Conservation (phyloP, 441 rosid species). For the Biscutella laevigata region DNA sequence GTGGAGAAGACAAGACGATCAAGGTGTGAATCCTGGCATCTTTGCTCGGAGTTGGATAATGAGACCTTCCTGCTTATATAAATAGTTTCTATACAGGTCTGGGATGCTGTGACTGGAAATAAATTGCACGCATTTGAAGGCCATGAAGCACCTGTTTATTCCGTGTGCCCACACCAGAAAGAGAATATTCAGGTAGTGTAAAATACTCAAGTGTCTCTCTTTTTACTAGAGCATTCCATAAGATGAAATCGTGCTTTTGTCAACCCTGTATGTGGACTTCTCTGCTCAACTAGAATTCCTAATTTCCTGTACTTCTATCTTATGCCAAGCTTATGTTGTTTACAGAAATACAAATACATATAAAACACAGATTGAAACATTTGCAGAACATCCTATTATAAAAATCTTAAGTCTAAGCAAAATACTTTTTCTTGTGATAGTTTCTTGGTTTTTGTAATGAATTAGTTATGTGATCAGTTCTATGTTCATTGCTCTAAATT, state of each 20-base stretch:
- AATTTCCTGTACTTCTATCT: not conserved
- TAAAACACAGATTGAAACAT: not conserved
- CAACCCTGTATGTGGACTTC: not conserved
- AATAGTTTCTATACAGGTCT: conserved; percentile 33
- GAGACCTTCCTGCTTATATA: conserved; percentile 4
- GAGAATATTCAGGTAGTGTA: conserved; percentile 46
- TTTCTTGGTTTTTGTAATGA: not conserved
- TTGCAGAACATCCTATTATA: conserved; percentile 3
- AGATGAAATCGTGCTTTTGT: not conserved
- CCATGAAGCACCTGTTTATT: too few species aligned
- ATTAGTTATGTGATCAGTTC: not conserved
- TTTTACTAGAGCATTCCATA: not conserved
- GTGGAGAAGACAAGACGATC: conserved; percentile 55
- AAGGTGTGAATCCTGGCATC: conserved; percentile 33
- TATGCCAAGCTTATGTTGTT: not conserved
- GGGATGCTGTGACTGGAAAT: conserved; percentile 52
- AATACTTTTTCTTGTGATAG: not conserved
- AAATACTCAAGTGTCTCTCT: conserved; percentile 1
- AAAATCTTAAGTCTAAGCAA: conserved; percentile 5
- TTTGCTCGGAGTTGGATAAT: not conserved
- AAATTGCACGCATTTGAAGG: conserved; percentile 38
- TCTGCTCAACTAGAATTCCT: conserved; percentile 1
- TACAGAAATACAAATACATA: not conserved
- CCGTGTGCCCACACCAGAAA: conserved; percentile 50
- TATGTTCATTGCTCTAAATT: not conserved